Evolutionary conservation across 345 rosid species (phyloP), one percentile per base, ranked within the genome.

Genomic region (Schrenkiella parvula): DNA sequence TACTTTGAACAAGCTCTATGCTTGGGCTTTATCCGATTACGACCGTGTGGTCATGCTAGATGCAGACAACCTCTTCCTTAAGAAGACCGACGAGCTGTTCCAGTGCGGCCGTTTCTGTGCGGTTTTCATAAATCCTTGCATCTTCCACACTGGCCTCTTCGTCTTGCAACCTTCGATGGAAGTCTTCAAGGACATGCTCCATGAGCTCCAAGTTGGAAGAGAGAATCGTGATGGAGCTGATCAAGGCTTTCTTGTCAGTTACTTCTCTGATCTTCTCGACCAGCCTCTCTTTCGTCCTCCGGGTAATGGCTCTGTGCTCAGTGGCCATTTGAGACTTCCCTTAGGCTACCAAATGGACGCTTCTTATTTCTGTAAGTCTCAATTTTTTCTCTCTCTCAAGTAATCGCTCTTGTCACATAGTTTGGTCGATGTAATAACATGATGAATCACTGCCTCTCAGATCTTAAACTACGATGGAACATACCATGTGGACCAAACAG

Each of bases 261-360:
- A 95, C 83, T 95, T 85, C 81, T 88, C 96, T 0, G 88, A 91
- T 77, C 80, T 95, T 82, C 95, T 95, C 1, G 93, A 89, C 73
- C 79, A 77, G 68, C 95, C 97, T 14, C 74, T 95, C 87, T 95
- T 89, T 80, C 80, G 84, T 79, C 95, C 96, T 13, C 87, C 90
- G n/a, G 4, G 56, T 5, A 91, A 95, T 32, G 88, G 87, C 17
- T 75, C 90, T 46, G 75, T 70, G 3, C 90, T 89, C n/a, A 73
- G 66, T 61, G 96, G 98, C 13, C 80, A 77, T 6, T 89, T 82
- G 39, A 87, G 99, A 78, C 97, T 95, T 77, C 93, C 97, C 25
- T 60, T 95, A 47, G 97, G 99, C 31, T 95, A 95, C 78, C 99
- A 95, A 82, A 95, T 95, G 99, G 99, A 95, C 50, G 99, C 99